Base-by-base conservation (phyloP, 1,284 basidiomycete genomes). In the Boletus smithii region DNA sequence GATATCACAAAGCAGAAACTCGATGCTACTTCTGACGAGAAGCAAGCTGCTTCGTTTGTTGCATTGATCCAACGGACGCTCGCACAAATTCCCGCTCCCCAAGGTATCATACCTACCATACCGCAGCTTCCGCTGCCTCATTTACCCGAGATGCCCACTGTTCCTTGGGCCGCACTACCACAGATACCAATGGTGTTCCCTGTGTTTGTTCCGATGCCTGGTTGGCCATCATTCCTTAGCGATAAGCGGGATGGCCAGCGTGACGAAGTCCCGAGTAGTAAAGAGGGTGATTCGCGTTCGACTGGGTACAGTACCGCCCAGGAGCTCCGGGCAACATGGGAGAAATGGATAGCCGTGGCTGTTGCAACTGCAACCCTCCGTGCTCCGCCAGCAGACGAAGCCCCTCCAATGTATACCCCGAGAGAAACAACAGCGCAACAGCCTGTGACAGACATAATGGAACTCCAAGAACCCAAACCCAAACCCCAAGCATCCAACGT, bases 181-280 rank as follows among this genome's bases (percentile, higher is more conserved):
- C 84, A 87, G 53, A 77, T 89, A 49, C 85, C 85, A 0, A 74
- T 86, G 65, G 83, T 86, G n/a, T 88, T 89, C 74, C 85, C 88
- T 5, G 76, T 89, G 30, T 77, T 84, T 51, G 79, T 89, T 11
- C 85, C 87, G 3, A 79, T 83, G 61, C 76, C 82, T 30, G 75
- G 73, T n/a, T 82, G 84, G 74, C 76, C 81, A 8, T 75, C 77
- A 8, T 77, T 85, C 62, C 69, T 81, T 48, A 74, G 77, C 49
- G 76, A 81, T 24, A 71, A 68, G 50, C 72, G 69, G 43, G 60
- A 62, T 24, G 61, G 59, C 22, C 34, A 49, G 38, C 61, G 31
- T 29, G 73, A 72, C 42, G 59, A 56, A 26, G 60, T 46, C 35
- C 48, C 53, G 34, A 65, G 67, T 36, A 60, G 64, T 17, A 66